Base-by-base conservation (phyloP, 2,329 filamentous ascomycete genomes). In the Arthrobotrys sphaeroides region DNA sequence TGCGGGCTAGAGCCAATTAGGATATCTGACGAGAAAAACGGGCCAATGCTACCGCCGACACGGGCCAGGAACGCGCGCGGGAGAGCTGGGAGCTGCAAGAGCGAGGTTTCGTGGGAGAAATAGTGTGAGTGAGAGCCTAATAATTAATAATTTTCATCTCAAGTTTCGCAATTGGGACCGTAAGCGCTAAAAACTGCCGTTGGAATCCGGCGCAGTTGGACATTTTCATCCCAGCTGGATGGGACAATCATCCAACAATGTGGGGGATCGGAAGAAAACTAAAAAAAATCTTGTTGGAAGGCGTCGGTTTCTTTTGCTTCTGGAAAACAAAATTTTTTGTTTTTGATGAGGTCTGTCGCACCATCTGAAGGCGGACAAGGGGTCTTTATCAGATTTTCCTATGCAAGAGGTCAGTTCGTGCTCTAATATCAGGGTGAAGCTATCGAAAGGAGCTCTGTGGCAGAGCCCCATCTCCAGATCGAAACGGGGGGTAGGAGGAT, bases 21-120 rank as follows among this genome's bases (percentile, higher is more conserved):
- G 66, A 47, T 62, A 51, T 49, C 45, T 62, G 9, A 70, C 55
- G 43, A 61, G 22, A 20, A 62, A 36, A 33, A 61, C 55, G 66
- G 66, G 57, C 36, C 55, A 70, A 62, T 62, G 53, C 31, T 51
- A 51, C 66, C 45, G 36, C 66, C 66, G 66, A 62, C 51, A 55
- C 66, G 66, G 66, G 66, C 40, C 57, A 70, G 66, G 66, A 61
- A 70, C 66, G 55, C 66, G 55, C 66, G n/a, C n/a, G n/a, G n/a
- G n/a, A n/a, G n/a, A n/a, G n/a, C n/a, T n/a, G 57, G 53, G 53
- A 36, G 55, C 36, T 36, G 65, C 61, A 12, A 42, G 64, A 0
- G 61, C 47, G 45, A 22, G 33, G 31, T 31, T 62, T 49, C 36
- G 24, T 10, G 16, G 12, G 31, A n/a, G n/a, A 3, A 36, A 31